Evolutionary conservation across 1,284 basidiomycete species (phyloP), one percentile per base, ranked within the genome.

Genomic region (Polyporus tsugae): DNA sequence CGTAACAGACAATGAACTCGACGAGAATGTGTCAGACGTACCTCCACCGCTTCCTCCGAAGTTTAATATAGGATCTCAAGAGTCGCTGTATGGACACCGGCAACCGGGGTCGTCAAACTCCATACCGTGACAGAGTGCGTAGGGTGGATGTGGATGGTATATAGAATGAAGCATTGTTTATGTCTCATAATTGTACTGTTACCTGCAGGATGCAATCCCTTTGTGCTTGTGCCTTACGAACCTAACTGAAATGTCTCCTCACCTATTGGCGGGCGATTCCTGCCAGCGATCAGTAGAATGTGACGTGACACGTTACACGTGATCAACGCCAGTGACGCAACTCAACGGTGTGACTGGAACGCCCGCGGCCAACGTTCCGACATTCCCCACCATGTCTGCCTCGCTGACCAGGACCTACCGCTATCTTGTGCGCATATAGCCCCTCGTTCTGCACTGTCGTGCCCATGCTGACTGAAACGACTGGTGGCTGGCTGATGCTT

Each of bases 381-480:
- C 62, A 58, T 57, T 67, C 64, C 67, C 72, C 64, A 77, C 72
- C 70, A 85, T 85, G 85, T 81, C 85, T 62, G 81, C 84, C 65
- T 65, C 86, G 64, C 74, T 88, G 72, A 81, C 83, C 64, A 79
- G 80, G 62, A 82, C 85, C 39, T 89, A 85, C 70, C 84, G 85
- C 62, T 87, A 86, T 72, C 77, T 89, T 66, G 87, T 88, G 73
- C 60, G 76, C 67, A 36, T 11, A n/a, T 2, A 19, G 9, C 9
- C 33, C 10, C 62, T 25, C 13, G 7, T 22, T 39, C 42, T 29
- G 53, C 36, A 57, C 44, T 63, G n/a, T 53, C 25, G 19, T 46
- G 10, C 38, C 22, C 36, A 29, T 19, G 36, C 55, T 66, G 5
- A 63, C 44, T 52, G 61, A 52, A 17, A 6, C 11, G 33, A 17